These are phyloP conservation scores for Psidium friedrichsthalianum DNA, from an alignment of 345 rosid species.

Conservation along the genomic window DNA sequence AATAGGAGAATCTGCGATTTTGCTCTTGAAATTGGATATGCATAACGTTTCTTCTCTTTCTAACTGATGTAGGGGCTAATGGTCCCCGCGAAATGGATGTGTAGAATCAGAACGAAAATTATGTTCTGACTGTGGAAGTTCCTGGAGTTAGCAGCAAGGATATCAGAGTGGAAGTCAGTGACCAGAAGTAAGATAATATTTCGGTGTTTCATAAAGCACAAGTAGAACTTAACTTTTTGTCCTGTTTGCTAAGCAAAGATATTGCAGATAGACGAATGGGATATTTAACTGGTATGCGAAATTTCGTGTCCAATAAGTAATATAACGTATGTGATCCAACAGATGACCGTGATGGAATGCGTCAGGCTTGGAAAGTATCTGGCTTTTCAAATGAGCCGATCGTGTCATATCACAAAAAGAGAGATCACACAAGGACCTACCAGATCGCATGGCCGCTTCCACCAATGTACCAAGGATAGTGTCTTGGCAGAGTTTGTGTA, in stretches of 20 bases:
- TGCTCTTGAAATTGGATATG: neutral
- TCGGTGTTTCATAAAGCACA: neutral
- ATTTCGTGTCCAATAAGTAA: neutral
- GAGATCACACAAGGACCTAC: slow-evolving; percentile 47
- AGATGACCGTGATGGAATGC: slow-evolving; percentile 49
- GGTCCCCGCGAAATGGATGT: slow-evolving; percentile 68
- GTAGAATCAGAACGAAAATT: slow-evolving; percentile 35
- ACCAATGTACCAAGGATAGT: slow-evolving; percentile 35
- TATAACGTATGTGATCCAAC: neutral
- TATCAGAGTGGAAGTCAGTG: slow-evolving; percentile 67
- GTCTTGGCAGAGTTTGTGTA: slow-evolving; percentile 71
- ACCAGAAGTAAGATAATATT: slow-evolving; percentile 25
- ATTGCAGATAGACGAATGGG: neutral
- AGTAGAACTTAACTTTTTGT: neutral
- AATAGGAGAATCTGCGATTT: neutral
- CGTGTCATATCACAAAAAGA: slow-evolving; percentile 37
- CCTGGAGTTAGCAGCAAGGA: slow-evolving; percentile 58
- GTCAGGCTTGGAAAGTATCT: slow-evolving; percentile 17
- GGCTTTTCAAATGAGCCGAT: slow-evolving; percentile 15
- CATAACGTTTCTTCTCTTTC: neutral
- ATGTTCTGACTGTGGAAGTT: slow-evolving; percentile 50
- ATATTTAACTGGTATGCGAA: neutral
- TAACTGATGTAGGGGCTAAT: slow-evolving; percentile 24
- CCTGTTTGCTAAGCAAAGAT: neutral
- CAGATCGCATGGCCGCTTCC: slow-evolving; percentile 57